phyloP scores from a whole-genome alignment of 73 alveolate genomes.

The Paraurostyla sp. region DNA sequence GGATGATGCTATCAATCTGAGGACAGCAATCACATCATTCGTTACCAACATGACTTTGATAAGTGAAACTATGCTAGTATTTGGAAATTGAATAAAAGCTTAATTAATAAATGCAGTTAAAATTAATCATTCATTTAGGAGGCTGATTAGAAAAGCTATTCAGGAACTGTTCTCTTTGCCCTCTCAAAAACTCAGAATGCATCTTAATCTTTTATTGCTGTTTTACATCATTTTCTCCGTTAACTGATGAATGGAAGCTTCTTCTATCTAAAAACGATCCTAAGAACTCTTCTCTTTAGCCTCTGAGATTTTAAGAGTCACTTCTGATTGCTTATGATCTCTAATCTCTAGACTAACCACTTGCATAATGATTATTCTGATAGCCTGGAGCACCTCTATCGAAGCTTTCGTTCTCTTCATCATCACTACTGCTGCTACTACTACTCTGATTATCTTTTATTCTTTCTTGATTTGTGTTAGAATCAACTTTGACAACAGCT shows the following conservation, averaged over 20 bases:
- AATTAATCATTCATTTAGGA: not conserved
- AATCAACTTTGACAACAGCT: conserved; percentile 38
- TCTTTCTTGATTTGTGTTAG: not conserved
- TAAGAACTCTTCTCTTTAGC: conserved; percentile 53
- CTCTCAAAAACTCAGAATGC: conserved; percentile 36
- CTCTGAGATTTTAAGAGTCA: conserved; percentile 23
- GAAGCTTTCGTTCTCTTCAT: not conserved
- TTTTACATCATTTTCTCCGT: not conserved
- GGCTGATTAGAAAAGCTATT: conserved; percentile 11
- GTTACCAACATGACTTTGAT: conserved; percentile 16
- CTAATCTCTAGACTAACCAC: not conserved
- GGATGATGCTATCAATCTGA: conserved; percentile 34
- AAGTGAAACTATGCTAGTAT: not conserved
- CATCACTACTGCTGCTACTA: not conserved
- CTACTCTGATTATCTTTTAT: not conserved
- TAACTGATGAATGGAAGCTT: too few species aligned
- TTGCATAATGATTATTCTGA: not conserved
- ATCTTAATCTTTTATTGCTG: conserved; percentile 4
- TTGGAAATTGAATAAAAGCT: conserved; percentile 34
- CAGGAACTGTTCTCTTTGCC: conserved; percentile 37
- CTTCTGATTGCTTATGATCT: conserved; percentile 4
- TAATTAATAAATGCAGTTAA: too few species aligned
- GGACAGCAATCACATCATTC: conserved; percentile 37
- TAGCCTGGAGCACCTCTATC: not conserved
- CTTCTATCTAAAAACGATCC: conserved; percentile 32